Conservation (phyloP, 306 rosid species). For the Lotus japonicus region DNA sequence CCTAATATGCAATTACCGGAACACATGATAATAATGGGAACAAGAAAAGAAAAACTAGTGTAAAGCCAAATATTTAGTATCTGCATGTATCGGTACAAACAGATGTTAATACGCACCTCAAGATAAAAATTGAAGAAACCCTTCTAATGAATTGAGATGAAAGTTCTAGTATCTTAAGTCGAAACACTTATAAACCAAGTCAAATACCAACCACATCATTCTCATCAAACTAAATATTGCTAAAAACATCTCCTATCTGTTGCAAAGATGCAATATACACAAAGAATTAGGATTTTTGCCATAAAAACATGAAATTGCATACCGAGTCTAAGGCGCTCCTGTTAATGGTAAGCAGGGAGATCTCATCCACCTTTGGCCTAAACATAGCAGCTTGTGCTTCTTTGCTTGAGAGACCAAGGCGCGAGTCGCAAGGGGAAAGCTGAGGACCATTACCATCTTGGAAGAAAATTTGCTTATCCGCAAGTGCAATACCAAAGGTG, state of each 20-base stretch:
- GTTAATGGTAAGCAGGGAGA: constrained; percentile 57
- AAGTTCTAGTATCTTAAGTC: too few species aligned
- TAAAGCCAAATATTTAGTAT: background rate
- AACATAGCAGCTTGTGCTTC: constrained; percentile 51
- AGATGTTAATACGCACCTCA: too few species aligned
- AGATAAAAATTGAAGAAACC: too few species aligned
- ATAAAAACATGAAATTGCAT: background rate
- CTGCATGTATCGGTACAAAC: too few species aligned
- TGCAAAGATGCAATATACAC: too few species aligned
- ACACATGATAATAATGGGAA: background rate
- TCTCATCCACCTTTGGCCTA: constrained; percentile 74
- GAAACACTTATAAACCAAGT: too few species aligned
- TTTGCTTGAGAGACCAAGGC: constrained; percentile 35
- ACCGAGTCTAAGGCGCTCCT: constrained; percentile 34
- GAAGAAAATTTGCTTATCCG: constrained; percentile 42
- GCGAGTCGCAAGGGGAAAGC: constrained; percentile 83
- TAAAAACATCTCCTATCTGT: too few species aligned
- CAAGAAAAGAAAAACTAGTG: background rate
- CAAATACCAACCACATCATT: background rate
- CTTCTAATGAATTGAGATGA: too few species aligned
- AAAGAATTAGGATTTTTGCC: too few species aligned
- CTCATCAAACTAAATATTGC: background rate
- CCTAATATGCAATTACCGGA: background rate
- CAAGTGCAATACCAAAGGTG: constrained; percentile 68
- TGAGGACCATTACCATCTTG: constrained; percentile 46